A percentile compares a stretch with the other conserved stretches of the same genome.
phyloP scores from a whole-genome alignment of 129 eudicot genomes.

The Flaveria linearis region DNA sequence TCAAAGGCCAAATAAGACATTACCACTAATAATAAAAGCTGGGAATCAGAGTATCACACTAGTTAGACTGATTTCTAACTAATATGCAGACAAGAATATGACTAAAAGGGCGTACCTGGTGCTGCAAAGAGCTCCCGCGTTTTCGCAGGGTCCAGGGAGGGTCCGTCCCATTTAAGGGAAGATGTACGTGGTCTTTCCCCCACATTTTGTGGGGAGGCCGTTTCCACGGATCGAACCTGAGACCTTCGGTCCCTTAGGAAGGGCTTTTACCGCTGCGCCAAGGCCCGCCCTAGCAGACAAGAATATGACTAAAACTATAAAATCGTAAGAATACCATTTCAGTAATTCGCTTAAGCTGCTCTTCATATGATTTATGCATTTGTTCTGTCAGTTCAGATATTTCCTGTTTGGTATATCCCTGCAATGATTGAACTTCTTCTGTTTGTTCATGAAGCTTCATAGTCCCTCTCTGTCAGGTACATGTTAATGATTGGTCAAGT shows the following conservation, averaged over 20 bases:
- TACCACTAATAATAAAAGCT: background rate
- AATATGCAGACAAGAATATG: background rate
- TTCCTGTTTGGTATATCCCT: slow-evolving; percentile 43
- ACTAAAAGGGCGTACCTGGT: too few relatives aligned
- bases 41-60: background rate
- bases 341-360: slow-evolving; percentile 72
- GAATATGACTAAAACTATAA: background rate
- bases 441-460: slow-evolving; percentile 53
- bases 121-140: too few relatives aligned
- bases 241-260: too few relatives aligned
- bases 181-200: too few relatives aligned
- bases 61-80: background rate
- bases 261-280: too few relatives aligned
- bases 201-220: too few relatives aligned
- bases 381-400: slow-evolving; percentile 54
- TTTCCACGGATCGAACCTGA: too few relatives aligned
- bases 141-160: too few relatives aligned
- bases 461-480: slow-evolving; percentile 64
- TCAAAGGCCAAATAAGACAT: background rate
- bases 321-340: slow-evolving; percentile 62
- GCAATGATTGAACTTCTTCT: slow-evolving; percentile 38
- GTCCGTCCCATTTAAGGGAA: too few relatives aligned
- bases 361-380: slow-evolving; percentile 66
- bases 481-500: background rate
- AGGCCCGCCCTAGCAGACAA: too few relatives aligned